Evolutionary conservation across 352 stramenopile species (phyloP).

Genomic region (Phytophthora constricta): DNA sequence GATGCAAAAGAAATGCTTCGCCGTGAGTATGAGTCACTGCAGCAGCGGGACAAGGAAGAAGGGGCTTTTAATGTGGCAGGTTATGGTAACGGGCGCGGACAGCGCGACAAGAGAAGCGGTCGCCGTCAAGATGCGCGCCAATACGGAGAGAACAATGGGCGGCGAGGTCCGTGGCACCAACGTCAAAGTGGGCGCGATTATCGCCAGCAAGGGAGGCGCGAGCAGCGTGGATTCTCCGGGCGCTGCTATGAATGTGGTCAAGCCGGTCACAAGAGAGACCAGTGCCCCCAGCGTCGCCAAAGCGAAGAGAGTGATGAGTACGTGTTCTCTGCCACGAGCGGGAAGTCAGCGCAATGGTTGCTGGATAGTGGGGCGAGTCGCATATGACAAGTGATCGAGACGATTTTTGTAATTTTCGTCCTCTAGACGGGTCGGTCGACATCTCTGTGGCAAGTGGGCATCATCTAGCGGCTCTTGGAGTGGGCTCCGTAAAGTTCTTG

Average conservation of each 20-base stretch:
- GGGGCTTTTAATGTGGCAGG: background rate
- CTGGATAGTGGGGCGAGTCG: conserved; percentile 28
- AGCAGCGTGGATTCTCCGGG: background rate
- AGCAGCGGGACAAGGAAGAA: background rate
- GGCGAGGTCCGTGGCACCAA: background rate
- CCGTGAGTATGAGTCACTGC: background rate
- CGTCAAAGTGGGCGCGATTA: background rate
- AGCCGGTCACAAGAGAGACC: background rate
- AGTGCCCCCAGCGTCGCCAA: conserved; percentile 1
- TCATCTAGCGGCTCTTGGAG: background rate
- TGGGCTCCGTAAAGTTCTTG: background rate
- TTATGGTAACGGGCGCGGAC: background rate
- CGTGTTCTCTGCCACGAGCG: conserved; percentile 13
- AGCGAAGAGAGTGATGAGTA: conserved; percentile 1
- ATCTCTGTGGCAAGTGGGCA: background rate
- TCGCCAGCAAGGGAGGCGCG: background rate
- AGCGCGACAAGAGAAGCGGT: too few species aligned
- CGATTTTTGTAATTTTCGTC: conserved; percentile 8
- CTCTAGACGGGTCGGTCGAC: background rate
- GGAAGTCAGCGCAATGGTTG: conserved; percentile 11
- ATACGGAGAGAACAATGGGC: background rate
- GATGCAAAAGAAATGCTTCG: background rate
- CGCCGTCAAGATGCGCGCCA: background rate
- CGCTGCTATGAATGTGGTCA: conserved; percentile 13
- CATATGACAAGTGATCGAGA: conserved; percentile 4